A percentile compares a stretch with the other conserved stretches of the same genome.
phyloP scores from a whole-genome alignment of 75 land plant genomes.

The Azolla pinnata region DNA sequence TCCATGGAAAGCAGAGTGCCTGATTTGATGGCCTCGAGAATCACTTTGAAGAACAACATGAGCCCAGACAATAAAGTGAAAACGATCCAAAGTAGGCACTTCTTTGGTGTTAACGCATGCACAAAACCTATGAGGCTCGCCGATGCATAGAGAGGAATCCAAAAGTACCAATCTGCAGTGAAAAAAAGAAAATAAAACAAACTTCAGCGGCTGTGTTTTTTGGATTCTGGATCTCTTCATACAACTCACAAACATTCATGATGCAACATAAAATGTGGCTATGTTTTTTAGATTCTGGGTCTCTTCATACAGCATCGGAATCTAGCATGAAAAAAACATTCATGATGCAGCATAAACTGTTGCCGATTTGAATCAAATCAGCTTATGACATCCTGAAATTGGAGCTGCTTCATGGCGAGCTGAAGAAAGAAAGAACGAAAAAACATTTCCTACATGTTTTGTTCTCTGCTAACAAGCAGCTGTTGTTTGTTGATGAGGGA shows the following conservation, averaged over 20 bases:
- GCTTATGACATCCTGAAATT: no score
- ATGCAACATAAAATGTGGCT: background rate
- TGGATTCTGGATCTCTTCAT: background rate
- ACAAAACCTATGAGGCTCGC: slow-evolving; percentile 1
- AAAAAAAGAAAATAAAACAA: background rate
- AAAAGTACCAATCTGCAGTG: slow-evolving; percentile 1
- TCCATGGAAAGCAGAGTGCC: background rate
- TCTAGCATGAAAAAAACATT: background rate
- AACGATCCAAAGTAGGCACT: background rate
- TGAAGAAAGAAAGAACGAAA: no score
- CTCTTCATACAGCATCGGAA: background rate
- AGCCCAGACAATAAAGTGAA: background rate
- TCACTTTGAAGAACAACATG: slow-evolving; percentile 2
- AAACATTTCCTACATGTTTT: no score
- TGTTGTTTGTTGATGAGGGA: no score
- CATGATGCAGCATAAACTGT: background rate
- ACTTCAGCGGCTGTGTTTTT: background rate
- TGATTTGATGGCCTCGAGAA: background rate
- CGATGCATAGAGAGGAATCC: background rate
- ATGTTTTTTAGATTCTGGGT: background rate
- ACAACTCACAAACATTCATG: background rate
- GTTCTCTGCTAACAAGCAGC: no score
- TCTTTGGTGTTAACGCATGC: background rate
- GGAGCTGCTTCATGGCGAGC: no score
- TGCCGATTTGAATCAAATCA: no score